Percentiles rank a stretch among this genome's conserved stretches.
Evolutionary conservation across 306 rosid genomes (phyloP).

Genomic region (Glycine latifolia): DNA sequence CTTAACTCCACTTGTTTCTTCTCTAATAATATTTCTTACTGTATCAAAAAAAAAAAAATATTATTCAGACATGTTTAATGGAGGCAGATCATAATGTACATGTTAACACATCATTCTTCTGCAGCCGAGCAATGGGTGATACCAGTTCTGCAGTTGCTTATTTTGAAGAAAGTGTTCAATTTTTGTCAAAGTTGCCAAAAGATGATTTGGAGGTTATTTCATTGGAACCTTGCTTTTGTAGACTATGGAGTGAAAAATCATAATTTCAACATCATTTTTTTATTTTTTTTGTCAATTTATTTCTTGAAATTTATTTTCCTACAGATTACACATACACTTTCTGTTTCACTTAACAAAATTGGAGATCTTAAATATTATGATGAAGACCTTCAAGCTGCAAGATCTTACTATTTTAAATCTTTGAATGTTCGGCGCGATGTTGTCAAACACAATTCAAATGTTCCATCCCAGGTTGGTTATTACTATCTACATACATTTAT

Average conservation of each 20-base stretch:
- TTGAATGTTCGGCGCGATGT: constrained; percentile 87
- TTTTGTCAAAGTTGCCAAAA: constrained; percentile 83
- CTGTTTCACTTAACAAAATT: constrained; percentile 94
- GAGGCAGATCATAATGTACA: constrained; percentile 10
- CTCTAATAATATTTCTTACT: constrained; percentile 7
- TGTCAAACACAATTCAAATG: constrained; percentile 62
- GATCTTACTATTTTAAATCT: constrained; percentile 79
- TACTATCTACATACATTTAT: constrained; percentile 15
- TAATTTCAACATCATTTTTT: background rate
- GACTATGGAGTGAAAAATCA: background rate
- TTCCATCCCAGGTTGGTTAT: constrained; percentile 77
- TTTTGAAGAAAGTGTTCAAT: constrained; percentile 88
- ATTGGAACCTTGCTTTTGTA: constrained; percentile 37
- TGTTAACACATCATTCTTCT: constrained; percentile 40
- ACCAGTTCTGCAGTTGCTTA: constrained; percentile 73
- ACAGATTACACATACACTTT: constrained; percentile 89
- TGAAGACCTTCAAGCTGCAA: constrained; percentile 85
- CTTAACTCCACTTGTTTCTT: background rate
- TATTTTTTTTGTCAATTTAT: background rate
- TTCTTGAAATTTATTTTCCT: constrained; percentile 30
- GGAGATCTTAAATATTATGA: constrained; percentile 95
- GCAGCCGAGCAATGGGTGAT: constrained; percentile 94
- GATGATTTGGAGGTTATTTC: constrained; percentile 78
- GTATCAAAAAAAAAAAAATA: constrained; percentile 1
- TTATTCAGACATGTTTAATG: constrained; percentile 33